Evolutionary conservation across 164 flowering plant genomes (phyloP), one percentile per base, ranked within the genome.

Genomic region (Brasenia schreberi): DNA sequence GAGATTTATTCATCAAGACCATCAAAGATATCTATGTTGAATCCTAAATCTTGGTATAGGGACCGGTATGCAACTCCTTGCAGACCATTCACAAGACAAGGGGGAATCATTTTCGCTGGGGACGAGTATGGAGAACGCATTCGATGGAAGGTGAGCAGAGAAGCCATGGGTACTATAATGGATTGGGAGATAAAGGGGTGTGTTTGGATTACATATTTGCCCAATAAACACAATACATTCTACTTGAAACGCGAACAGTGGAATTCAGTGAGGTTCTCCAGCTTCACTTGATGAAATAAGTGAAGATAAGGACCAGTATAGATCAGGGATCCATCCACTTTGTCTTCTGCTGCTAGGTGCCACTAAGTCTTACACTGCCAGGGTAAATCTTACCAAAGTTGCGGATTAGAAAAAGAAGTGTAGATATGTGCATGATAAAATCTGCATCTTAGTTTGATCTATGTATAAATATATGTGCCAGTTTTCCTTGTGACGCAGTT

Each of bases 121-220:
- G 98, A 93, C 63, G 87, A 90, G 79, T 93, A 93, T 65, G 98
- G 98, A 42, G 87, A 87, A n/a, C 70, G 75, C 6, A 86, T 87
- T 23, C 53, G 68, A 65, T 93, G 98, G 97, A 93, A 82, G 75
- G 67, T 93, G 69, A 89, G 84, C 18, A 87, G 71, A 73, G 64
- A 72, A 5, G 81, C 80, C 0, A 65, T 78, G n/a, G 95, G 95
- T 65, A 86, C 73, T 77, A 74, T 73, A 0, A 80, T 86, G 85
- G 88, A 87, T 70, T 93, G 94, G 97, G 96, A 93, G 71, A 78
- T 88, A 1, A 84, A 65, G 67, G 97, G 97, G 18, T 68, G 80
- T 76, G 79, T 90, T 74, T 87, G 92, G 90, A 61, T 89, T 56
- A 89, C 96, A 0, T 90, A 93, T 73, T 90, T 94, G 97, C 97